phyloP scores from a whole-genome alignment of 495 filamentous ascomycete genomes.

The Penicillium cinerascens region DNA sequence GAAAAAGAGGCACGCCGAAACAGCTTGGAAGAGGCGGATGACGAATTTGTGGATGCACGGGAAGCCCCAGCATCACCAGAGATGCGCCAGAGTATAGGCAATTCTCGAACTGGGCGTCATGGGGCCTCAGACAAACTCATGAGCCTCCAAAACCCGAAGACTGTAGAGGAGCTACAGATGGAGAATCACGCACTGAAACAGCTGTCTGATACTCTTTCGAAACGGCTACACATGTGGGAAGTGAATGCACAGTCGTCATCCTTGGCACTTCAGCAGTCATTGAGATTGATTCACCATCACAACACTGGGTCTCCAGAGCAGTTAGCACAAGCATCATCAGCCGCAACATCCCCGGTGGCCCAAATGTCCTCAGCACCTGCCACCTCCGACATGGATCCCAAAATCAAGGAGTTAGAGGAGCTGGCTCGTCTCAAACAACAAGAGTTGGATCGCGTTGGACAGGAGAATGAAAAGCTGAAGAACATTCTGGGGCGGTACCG shows the following conservation, averaged over 20 bases:
- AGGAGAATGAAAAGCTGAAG: slow-evolving; percentile 67
- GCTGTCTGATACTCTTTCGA: slow-evolving; percentile 72
- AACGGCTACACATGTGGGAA: slow-evolving; percentile 80
- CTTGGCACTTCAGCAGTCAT: slow-evolving; percentile 74
- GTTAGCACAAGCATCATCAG: slow-evolving; percentile 20
- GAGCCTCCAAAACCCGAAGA: slow-evolving; percentile 45
- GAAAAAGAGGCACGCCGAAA: slow-evolving; percentile 57
- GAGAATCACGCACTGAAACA: slow-evolving; percentile 75
- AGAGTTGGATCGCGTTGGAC: slow-evolving; percentile 55
- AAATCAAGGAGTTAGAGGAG: slow-evolving; percentile 49
- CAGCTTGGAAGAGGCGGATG: slow-evolving; percentile 58
- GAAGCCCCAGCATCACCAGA: slow-evolving; percentile 60
- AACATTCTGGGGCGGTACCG: slow-evolving; percentile 64
- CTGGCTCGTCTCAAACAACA: slow-evolving; percentile 43
- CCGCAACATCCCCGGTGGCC: slow-evolving; percentile 23
- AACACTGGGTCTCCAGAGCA: slow-evolving; percentile 37
- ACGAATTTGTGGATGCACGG: slow-evolving; percentile 84
- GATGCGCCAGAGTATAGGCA: slow-evolving; percentile 35
- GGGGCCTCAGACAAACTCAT: slow-evolving; percentile 26
- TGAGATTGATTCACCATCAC: slow-evolving; percentile 62
- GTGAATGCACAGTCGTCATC: slow-evolving; percentile 76
- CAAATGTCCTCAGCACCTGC: slow-evolving; percentile 20
- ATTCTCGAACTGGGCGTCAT: slow-evolving; percentile 17
- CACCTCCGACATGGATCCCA: slow-evolving; percentile 32
- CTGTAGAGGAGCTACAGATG: slow-evolving; percentile 75